Conservation (phyloP, 129 eudicot genomes). For the Gnaphalium uliginosum region DNA sequence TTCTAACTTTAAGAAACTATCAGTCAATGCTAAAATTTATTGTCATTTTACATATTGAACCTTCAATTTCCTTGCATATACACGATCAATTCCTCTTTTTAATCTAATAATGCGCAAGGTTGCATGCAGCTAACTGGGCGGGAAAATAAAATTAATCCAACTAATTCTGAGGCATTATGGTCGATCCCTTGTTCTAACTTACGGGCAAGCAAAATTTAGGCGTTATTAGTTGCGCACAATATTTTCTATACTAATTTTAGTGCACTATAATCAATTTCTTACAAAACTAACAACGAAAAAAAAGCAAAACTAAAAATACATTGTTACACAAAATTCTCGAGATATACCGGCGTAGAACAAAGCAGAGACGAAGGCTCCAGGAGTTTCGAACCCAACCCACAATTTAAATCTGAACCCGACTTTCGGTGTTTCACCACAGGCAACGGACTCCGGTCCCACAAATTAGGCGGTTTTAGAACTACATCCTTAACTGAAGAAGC, state of each 20-base stretch:
- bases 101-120: neutral
- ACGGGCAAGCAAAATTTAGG: neutral
- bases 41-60: no score
- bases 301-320: neutral
- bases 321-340: neutral
- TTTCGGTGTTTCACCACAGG: conserved; percentile 27
- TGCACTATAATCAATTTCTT: neutral
- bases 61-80: neutral
- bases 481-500: conserved; percentile 36
- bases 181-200: neutral
- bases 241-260: neutral
- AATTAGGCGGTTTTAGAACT: conserved; percentile 33
- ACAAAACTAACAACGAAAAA: neutral
- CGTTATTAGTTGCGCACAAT: neutral
- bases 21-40: no score
- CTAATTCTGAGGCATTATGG: neutral
- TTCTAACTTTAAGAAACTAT: conserved; percentile 1
- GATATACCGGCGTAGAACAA: conserved; percentile 52
- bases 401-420: conserved; percentile 20
- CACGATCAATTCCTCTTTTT: neutral
- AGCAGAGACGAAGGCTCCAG: conserved; percentile 29
- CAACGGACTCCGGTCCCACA: neutral
- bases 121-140: neutral
- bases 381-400: conserved; percentile 13
- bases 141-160: neutral